Conservation (phyloP, 2,329 filamentous ascomycete species). For the Fusarium continuum region DNA sequence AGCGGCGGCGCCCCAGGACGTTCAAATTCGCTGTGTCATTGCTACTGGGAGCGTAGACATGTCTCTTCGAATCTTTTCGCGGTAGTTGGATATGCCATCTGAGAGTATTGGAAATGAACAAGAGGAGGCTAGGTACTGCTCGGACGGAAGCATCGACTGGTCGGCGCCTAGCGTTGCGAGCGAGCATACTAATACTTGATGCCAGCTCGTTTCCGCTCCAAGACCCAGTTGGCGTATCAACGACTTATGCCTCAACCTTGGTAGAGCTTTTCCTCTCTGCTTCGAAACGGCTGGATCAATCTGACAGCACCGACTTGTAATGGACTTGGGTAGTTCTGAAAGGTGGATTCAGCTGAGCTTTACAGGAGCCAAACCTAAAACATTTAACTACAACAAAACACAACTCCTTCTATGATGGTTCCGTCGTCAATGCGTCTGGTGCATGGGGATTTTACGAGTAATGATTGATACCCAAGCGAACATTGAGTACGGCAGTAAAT, state of each 20-base stretch:
- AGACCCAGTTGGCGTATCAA: not conserved
- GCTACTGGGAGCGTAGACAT: slow-evolving; percentile 79
- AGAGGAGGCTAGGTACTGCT: not conserved
- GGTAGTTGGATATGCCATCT: slow-evolving; percentile 30
- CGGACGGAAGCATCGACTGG: not conserved
- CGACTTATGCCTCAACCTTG: not conserved
- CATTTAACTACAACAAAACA: slow-evolving; percentile 26
- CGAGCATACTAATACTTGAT: too few relatives aligned
- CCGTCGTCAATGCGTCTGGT: slow-evolving; percentile 27
- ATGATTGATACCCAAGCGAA: slow-evolving; percentile 40
- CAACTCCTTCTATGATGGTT: slow-evolving; percentile 30
- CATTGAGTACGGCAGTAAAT: slow-evolving; percentile 13
- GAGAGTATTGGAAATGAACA: slow-evolving; percentile 28
- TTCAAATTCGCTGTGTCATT: slow-evolving; percentile 83
- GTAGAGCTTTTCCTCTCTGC: slow-evolving; percentile 18
- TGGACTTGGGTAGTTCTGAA: not conserved
- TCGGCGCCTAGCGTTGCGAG: not conserved
- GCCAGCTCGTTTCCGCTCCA: not conserved
- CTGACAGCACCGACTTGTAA: not conserved
- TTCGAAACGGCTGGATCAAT: slow-evolving; percentile 3
- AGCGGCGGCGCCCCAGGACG: slow-evolving; percentile 49
- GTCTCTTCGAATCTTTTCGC: slow-evolving; percentile 76
- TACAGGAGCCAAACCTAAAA: slow-evolving; percentile 13
- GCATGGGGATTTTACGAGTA: slow-evolving; percentile 39
- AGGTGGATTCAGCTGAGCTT: not conserved